Conservation (phyloP, 176 grass and related monocot genomes). For the Miscanthus lutarioriparius region DNA sequence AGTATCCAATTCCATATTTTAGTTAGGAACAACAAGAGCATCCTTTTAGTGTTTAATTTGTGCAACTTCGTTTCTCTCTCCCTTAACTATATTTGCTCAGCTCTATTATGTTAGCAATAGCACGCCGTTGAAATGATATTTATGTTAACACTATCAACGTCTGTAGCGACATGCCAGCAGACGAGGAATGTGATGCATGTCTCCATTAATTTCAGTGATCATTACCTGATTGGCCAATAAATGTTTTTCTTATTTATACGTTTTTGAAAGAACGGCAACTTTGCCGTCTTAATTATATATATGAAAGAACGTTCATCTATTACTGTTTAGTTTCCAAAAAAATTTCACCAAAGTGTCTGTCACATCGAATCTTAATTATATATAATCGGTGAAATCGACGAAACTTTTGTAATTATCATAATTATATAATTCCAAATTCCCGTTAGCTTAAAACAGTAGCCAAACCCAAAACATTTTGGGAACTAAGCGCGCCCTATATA, state of each 20-base stretch:
- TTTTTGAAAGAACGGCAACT: too few relatives aligned
- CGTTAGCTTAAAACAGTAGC: too few relatives aligned
- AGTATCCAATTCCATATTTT: background rate
- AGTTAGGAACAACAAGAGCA: background rate
- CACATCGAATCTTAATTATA: too few relatives aligned
- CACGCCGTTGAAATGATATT: background rate
- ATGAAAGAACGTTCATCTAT: background rate
- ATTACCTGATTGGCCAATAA: background rate
- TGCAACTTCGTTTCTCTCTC: background rate
- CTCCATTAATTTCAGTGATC: background rate
- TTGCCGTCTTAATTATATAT: background rate
- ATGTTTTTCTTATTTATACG: background rate
- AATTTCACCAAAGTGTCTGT: too few relatives aligned
- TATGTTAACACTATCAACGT: background rate
- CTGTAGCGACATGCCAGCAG: slow-evolving; percentile 13
- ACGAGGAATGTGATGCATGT: background rate
- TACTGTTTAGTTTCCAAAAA: too few relatives aligned
- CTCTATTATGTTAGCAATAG: too few relatives aligned
- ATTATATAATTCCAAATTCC: too few relatives aligned
- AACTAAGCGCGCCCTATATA: too few relatives aligned
- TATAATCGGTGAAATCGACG: too few relatives aligned
- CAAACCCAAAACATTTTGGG: too few relatives aligned
- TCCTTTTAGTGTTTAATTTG: background rate
- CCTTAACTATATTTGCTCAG: background rate
- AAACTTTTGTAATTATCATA: too few relatives aligned